phyloP scores from a whole-genome alignment of 148 eudicot genomes.

The Silene uniflora region DNA sequence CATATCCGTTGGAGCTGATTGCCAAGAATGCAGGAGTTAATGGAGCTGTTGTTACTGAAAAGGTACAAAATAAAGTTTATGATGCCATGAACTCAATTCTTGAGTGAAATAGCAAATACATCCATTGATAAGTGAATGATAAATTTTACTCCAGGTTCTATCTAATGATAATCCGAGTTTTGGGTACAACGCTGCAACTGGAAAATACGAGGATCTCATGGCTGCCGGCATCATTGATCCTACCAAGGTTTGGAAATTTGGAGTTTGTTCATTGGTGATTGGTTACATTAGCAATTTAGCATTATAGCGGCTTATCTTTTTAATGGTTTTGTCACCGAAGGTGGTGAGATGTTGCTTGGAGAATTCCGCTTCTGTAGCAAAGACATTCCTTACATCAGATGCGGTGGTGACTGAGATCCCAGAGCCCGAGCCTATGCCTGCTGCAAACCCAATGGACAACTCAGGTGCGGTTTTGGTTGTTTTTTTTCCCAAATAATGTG shows the following conservation, averaged over 20 bases:
- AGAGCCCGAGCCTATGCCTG: slow-evolving; percentile 42
- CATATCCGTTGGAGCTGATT: slow-evolving; percentile 55
- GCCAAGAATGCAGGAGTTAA: slow-evolving; percentile 68
- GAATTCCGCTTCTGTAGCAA: slow-evolving; percentile 70
- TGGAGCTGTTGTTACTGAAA: slow-evolving; percentile 61
- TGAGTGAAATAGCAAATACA: not conserved
- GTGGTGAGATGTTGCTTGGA: slow-evolving; percentile 76
- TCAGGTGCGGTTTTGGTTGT: slow-evolving; percentile 32
- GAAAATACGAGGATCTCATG: slow-evolving; percentile 67
- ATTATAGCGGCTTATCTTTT: not conserved
- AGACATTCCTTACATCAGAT: slow-evolving; percentile 62
- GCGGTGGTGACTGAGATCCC: slow-evolving; percentile 64
- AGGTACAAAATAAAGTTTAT: slow-evolving; percentile 28
- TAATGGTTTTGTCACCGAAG: slow-evolving; percentile 22
- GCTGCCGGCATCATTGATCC: slow-evolving; percentile 74
- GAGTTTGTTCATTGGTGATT: not conserved
- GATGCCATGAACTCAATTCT: not conserved
- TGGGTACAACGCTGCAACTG: slow-evolving; percentile 65
- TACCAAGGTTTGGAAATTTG: slow-evolving; percentile 37
- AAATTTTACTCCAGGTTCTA: slow-evolving; percentile 38
- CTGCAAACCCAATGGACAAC: slow-evolving; percentile 54
- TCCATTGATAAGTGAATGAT: not conserved
- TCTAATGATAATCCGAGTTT: slow-evolving; percentile 38
- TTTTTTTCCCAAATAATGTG: not conserved
- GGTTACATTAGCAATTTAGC: slow-evolving; percentile 4